phyloP scores from a whole-genome alignment of 2,329 filamentous ascomycete genomes.

The Cryphonectria radicalis region DNA sequence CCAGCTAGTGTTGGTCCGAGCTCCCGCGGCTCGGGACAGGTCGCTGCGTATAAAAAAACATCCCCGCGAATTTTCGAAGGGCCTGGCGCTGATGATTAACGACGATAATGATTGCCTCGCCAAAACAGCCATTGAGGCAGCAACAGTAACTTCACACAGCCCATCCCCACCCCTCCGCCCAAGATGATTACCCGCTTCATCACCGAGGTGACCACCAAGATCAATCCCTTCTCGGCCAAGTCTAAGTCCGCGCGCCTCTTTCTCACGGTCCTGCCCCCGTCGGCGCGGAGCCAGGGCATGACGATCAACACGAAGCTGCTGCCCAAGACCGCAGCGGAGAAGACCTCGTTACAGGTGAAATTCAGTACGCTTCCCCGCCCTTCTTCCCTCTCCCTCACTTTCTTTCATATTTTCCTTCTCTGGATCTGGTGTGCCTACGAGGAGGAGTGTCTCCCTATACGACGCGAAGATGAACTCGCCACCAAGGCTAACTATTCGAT shows the following conservation, averaged over 20 bases:
- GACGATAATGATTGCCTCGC: not conserved
- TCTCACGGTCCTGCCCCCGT: slow-evolving; percentile 80
- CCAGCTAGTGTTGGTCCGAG: slow-evolving; percentile 7
- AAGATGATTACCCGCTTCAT: slow-evolving; percentile 85
- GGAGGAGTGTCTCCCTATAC: too few relatives aligned
- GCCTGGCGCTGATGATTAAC: not conserved
- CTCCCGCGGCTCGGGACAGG: slow-evolving; percentile 1
- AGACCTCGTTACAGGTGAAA: slow-evolving; percentile 74
- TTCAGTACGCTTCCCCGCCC: slow-evolving; percentile 68
- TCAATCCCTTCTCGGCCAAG: slow-evolving; percentile 86
- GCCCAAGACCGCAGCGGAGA: slow-evolving; percentile 68
- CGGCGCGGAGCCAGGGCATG: slow-evolving; percentile 74
- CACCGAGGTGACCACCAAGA: slow-evolving; percentile 81
- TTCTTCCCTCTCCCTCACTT: too few relatives aligned
- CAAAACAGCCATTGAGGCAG: too few relatives aligned
- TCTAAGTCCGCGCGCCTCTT: slow-evolving; percentile 87
- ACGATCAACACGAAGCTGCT: slow-evolving; percentile 79
- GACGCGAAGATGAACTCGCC: not conserved
- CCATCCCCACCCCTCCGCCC: slow-evolving; percentile 16
- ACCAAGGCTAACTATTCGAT: not conserved
- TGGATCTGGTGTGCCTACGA: too few relatives aligned
- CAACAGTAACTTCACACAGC: not conserved
- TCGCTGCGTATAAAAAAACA: slow-evolving; percentile 4
- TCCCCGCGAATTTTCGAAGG: slow-evolving; percentile 9
- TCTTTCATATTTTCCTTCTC: too few relatives aligned